Base-by-base conservation (phyloP, 805 yeast genomes). In the Candida sonorensis region DNA sequence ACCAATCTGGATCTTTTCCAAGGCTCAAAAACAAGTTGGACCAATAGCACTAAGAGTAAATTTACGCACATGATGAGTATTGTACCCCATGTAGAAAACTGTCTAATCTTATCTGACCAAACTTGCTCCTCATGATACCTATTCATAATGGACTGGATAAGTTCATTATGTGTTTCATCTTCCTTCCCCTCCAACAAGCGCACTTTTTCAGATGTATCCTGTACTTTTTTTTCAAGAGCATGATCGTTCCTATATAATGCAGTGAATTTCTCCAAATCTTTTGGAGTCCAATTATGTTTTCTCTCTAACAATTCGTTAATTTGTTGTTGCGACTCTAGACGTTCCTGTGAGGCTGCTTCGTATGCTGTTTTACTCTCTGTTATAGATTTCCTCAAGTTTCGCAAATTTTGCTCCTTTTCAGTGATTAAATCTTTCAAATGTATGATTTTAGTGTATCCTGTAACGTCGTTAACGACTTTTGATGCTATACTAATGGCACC, bases 71-170 rank as follows among this genome's bases (percentile, higher is more conserved):
- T 86, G 26, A 92, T 66, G 4, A 79, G 62, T 69, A 92, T 77
- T 0, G 99, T 92, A 3, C 97, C 98, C 94, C 96, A 92, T 0
- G 97, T 88, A 5, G 95, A 84, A 5, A 94, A 86, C 43, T 88
- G 72, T 39, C 98, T 67, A 38, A 92, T 92, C 57, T 88, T 88
- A 59, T 92, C 98, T 2, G 96, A 85, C 97, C 98, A 92, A 7
- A 92, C 76, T 57, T 92, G 97, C 50, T 92, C 99, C 54, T 92
- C 97, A 41, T 90, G 95, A 49, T 92, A 92, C 45, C 97, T 65
- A 2, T 87, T 77, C 49, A 90, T 64, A 12, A 92, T 92, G 37
- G 84, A 79, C 35, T 77, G 77, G 12, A 86, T 78, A 29, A 87
- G 59, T 35, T 69, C 72, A 34, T 75, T 69, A 44, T 82, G 90